Evolutionary conservation across 2,329 filamentous ascomycete species (phyloP).

Genomic region (Camillea tinctor): DNA sequence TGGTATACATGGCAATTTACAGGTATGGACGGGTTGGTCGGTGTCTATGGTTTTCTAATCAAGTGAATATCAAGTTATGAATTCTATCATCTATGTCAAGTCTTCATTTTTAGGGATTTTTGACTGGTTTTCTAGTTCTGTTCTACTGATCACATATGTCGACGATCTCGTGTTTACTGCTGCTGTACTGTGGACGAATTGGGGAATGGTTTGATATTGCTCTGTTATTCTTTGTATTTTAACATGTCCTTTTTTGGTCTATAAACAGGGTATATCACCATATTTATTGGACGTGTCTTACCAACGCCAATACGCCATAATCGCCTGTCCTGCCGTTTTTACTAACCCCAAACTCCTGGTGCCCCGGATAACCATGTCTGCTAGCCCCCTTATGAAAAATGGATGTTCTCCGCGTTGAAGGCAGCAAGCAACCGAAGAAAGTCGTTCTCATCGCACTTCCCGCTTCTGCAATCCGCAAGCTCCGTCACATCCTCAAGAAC

Average conservation of each 20-base stretch:
- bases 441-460: conserved; percentile 89
- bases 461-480: conserved; percentile 75
- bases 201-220: background rate
- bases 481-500: conserved; percentile 80
- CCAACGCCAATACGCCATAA: conserved; percentile 14
- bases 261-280: conserved; percentile 11
- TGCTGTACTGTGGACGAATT: background rate
- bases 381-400: conserved; percentile 67
- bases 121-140: background rate
- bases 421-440: conserved; percentile 78
- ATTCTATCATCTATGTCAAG: background rate
- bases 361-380: conserved; percentile 10
- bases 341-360: conserved; percentile 9
- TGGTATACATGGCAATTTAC: background rate
- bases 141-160: too few relatives aligned
- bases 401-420: conserved; percentile 90
- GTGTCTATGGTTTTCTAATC: background rate
- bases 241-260: background rate
- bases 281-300: background rate
- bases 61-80: background rate
- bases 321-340: background rate
- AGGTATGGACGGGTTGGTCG: background rate
- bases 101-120: background rate
- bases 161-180: too few relatives aligned
- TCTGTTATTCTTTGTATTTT: background rate